phyloP scores from a whole-genome alignment of 768 basidiomycete species.

The Cystofilobasidium capitatum region DNA sequence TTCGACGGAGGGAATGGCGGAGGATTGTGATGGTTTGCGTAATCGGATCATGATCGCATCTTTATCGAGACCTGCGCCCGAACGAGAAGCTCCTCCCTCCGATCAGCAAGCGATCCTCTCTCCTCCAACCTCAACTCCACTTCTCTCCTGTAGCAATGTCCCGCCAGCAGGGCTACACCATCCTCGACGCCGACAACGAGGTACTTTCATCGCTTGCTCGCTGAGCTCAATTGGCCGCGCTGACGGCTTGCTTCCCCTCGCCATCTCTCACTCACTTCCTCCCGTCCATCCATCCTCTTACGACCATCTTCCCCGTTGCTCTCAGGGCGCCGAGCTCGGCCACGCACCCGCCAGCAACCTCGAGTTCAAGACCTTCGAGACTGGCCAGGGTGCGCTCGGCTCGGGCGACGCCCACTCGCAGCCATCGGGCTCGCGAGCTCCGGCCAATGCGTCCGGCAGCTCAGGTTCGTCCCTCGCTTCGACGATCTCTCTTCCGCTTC shows the following conservation, averaged over 20 bases:
- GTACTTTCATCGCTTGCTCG: neutral
- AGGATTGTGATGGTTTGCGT: no score
- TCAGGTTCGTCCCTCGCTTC: neutral
- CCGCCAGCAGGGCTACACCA: constrained; percentile 23
- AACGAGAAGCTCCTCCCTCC: no score
- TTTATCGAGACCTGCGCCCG: no score
- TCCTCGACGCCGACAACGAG: constrained; percentile 24
- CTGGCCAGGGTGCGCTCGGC: neutral
- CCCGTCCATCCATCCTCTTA: no score
- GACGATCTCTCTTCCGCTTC: neutral
- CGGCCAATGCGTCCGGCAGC: neutral
- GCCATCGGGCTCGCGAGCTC: neutral
- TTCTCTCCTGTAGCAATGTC: neutral
- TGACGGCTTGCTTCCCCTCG: neutral
- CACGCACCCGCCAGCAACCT: neutral
- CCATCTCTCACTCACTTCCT: neutral
- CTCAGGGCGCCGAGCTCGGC: constrained; percentile 1
- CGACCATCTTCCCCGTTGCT: no score
- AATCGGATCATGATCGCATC: no score
- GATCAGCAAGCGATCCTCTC: no score
- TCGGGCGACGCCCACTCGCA: neutral
- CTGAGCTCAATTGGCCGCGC: neutral
- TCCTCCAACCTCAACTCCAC: neutral
- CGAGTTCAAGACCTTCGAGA: neutral
- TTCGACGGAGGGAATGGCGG: no score